phyloP scores from a whole-genome alignment of 1,284 basidiomycete genomes.

The Tylopilus orsonianus region DNA sequence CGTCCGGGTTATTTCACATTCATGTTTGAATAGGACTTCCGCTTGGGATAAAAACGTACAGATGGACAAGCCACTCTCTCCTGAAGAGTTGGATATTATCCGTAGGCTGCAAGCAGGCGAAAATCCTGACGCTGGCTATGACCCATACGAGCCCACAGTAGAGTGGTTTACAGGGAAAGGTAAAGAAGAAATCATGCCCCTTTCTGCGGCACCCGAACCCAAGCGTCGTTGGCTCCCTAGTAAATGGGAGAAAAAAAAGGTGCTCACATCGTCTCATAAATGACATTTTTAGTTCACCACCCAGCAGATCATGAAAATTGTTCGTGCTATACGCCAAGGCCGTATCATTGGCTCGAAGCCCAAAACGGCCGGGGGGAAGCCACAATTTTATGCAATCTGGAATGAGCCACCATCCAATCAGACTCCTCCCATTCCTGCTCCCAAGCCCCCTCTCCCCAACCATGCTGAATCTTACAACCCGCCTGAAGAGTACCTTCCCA shows the following conservation, averaged over 20 bases:
- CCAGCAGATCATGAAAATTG: conserved; percentile 95
- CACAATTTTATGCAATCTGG: conserved; percentile 91
- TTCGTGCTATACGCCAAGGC: conserved; percentile 95
- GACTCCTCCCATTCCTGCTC: conserved; percentile 86
- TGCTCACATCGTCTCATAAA: conserved; percentile 30
- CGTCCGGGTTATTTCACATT: conserved; percentile 6
- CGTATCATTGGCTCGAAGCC: conserved; percentile 91
- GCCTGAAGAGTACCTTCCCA: conserved; percentile 96
- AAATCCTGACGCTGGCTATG: conserved; percentile 86
- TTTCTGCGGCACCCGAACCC: conserved; percentile 90
- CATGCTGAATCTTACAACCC: conserved; percentile 98
- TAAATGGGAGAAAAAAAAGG: conserved; percentile 99
- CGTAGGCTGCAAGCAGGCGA: conserved; percentile 86
- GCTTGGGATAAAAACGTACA: conserved; percentile 91
- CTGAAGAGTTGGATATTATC: conserved; percentile 96
- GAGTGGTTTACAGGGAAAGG: conserved; percentile 99
- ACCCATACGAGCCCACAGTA: conserved; percentile 90
- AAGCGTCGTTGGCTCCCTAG: conserved; percentile 96
- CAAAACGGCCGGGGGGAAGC: conserved; percentile 66
- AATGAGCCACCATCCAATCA: conserved; percentile 66
- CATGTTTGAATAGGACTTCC: conserved; percentile 66
- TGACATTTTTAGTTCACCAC: conserved; percentile 10
- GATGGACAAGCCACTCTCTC: conserved; percentile 82
- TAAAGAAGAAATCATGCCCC: conserved; percentile 90
- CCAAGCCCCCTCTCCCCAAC: conserved; percentile 86